Evolutionary conservation across 495 filamentous ascomycete genomes (phyloP).

Genomic region (Sordaria brevicollis): DNA sequence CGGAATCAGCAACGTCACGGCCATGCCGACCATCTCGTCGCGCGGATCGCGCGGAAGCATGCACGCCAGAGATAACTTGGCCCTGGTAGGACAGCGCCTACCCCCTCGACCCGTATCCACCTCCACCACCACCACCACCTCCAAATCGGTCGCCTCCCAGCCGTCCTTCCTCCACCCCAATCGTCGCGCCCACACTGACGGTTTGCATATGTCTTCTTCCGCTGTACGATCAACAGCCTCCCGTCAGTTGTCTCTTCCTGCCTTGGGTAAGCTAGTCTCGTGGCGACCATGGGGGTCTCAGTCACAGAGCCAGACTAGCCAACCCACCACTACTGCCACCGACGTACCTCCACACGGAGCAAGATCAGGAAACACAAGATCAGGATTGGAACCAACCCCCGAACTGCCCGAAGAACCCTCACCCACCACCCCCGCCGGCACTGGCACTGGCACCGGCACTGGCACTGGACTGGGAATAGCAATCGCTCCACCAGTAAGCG

Average conservation of each 20-base stretch:
- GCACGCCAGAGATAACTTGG: constrained; percentile 29
- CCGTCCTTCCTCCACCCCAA: constrained; percentile 8
- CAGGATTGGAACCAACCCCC: background rate
- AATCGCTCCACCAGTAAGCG: background rate
- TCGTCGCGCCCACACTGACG: constrained; percentile 1
- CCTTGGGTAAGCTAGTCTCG: constrained; percentile 29
- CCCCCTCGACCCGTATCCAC: constrained; percentile 2
- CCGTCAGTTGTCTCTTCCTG: constrained; percentile 11
- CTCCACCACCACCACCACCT: background rate
- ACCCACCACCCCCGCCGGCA: background rate
- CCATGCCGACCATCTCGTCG: constrained; percentile 28
- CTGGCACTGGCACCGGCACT: background rate
- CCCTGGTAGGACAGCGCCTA: constrained; percentile 16
- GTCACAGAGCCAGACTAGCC: background rate
- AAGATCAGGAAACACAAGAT: background rate
- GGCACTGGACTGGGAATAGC: background rate
- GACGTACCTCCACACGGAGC: too few relatives aligned
- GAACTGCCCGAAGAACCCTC: background rate
- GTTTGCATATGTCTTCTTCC: constrained; percentile 14
- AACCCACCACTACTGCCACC: background rate
- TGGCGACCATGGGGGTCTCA: constrained; percentile 45
- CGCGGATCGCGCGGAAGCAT: constrained; percentile 27
- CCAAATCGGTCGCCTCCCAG: background rate
- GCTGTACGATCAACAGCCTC: background rate
- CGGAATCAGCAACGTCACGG: constrained; percentile 28